phyloP scores from a whole-genome alignment of 2,329 filamentous ascomycete genomes.

The Neoscytalidium dimidiatum region DNA sequence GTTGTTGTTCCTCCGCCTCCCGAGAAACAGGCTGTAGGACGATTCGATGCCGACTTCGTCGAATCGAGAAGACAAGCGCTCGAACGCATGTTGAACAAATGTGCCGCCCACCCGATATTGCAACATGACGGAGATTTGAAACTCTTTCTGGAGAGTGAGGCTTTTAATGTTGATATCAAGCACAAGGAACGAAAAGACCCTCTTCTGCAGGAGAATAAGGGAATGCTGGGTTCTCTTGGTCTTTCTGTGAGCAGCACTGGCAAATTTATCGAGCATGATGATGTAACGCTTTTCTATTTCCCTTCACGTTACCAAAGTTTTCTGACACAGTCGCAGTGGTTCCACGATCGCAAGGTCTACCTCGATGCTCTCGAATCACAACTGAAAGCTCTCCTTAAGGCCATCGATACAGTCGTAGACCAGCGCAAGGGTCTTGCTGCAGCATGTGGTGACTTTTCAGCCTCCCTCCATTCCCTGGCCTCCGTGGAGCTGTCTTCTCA shows the following conservation, averaged over 20 bases:
- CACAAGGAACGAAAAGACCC: slow-evolving; percentile 94
- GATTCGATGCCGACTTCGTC: slow-evolving; percentile 96
- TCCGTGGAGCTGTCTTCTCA: slow-evolving; percentile 89
- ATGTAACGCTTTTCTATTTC: slow-evolving; percentile 59
- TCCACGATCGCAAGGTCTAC: slow-evolving; percentile 94
- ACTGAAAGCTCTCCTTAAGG: slow-evolving; percentile 85
- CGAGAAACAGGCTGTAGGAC: slow-evolving; percentile 95
- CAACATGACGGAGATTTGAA: slow-evolving; percentile 94
- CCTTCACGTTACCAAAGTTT: not conserved
- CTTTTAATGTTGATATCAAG: slow-evolving; percentile 95
- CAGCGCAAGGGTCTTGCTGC: slow-evolving; percentile 94
- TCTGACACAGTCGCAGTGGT: slow-evolving; percentile 66
- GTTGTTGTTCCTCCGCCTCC: slow-evolving; percentile 94
- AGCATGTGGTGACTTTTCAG: slow-evolving; percentile 88
- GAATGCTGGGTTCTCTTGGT: slow-evolving; percentile 83
- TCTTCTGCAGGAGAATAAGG: slow-evolving; percentile 85
- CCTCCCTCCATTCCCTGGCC: slow-evolving; percentile 87
- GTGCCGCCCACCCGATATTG: slow-evolving; percentile 80
- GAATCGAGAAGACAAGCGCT: slow-evolving; percentile 87
- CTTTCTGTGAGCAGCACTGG: slow-evolving; percentile 70
- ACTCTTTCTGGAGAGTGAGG: slow-evolving; percentile 93
- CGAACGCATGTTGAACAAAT: slow-evolving; percentile 98
- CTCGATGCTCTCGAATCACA: slow-evolving; percentile 92
- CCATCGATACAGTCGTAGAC: slow-evolving; percentile 87
- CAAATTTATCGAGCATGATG: slow-evolving; percentile 98